Evolutionary conservation across 441 rosid species (phyloP).

Genomic region (Bocquillonia castaneifolia): DNA sequence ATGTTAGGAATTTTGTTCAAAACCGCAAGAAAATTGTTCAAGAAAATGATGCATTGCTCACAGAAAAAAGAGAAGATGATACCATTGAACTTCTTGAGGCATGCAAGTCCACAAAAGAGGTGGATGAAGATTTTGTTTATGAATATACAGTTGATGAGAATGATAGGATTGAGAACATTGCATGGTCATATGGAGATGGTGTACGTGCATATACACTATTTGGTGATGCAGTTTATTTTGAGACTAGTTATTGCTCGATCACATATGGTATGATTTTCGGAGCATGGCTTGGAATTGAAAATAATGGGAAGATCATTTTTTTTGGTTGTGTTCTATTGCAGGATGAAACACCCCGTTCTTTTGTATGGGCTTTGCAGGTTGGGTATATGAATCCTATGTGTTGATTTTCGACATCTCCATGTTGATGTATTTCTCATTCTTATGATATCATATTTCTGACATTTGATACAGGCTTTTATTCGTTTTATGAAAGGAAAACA

Average conservation of each 20-base stretch:
- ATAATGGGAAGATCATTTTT: slow-evolving; percentile 57
- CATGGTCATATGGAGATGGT: slow-evolving; percentile 75
- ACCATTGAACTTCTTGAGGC: slow-evolving; percentile 67
- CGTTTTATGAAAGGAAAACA: slow-evolving; percentile 71
- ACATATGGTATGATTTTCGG: slow-evolving; percentile 80
- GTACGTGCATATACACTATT: slow-evolving; percentile 47
- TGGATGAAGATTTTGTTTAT: slow-evolving; percentile 58
- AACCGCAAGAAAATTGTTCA: slow-evolving; percentile 76
- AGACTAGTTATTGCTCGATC: slow-evolving; percentile 67
- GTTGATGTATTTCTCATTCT: slow-evolving; percentile 18
- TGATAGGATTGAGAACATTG: slow-evolving; percentile 69
- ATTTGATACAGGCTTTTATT: slow-evolving; percentile 67
- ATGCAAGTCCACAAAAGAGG: slow-evolving; percentile 60
- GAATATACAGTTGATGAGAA: slow-evolving; percentile 58
- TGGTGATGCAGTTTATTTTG: slow-evolving; percentile 78
- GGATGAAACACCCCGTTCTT: slow-evolving; percentile 61
- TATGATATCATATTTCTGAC: slow-evolving; percentile 31
- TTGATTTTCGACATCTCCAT: slow-evolving; percentile 21
- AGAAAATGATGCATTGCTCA: slow-evolving; percentile 78
- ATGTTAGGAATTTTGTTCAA: slow-evolving; percentile 84
- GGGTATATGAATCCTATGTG: slow-evolving; percentile 21
- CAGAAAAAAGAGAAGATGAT: slow-evolving; percentile 68
- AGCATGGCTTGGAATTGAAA: slow-evolving; percentile 71
- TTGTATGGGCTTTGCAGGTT: slow-evolving; percentile 91
- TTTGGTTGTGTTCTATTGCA: slow-evolving; percentile 81